Evolutionary conservation across 2,329 filamentous ascomycete genomes (phyloP).

Genomic region (Colletotrichum sublineola): DNA sequence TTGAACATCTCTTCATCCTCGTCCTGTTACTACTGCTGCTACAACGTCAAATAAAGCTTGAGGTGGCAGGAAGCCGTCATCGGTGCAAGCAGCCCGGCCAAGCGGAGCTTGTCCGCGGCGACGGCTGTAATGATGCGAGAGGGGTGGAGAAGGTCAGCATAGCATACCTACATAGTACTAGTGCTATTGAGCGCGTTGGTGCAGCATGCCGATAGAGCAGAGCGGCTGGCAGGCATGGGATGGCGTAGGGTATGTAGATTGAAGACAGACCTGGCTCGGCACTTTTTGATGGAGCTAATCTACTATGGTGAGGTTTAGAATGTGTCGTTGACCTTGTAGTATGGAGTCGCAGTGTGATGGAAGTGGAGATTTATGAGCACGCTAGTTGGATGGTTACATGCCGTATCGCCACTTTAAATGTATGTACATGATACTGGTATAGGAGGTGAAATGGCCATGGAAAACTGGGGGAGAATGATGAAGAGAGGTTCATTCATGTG

Average conservation of each 20-base stretch:
- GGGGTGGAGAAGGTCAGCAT: constrained; percentile 17
- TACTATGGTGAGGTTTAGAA: not conserved
- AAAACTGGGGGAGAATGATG: not conserved
- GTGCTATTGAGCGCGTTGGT: not conserved
- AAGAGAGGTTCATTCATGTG: not conserved
- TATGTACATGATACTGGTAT: not conserved
- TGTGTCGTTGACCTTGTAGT: constrained; percentile 17
- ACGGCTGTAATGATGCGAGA: constrained; percentile 4
- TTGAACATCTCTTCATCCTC: not conserved
- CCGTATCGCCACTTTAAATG: constrained; percentile 23
- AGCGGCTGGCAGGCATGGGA: constrained; percentile 16
- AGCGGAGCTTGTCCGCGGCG: not conserved
- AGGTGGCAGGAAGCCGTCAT: constrained; percentile 17
- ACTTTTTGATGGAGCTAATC: constrained; percentile 20
- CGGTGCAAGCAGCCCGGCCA: constrained; percentile 13
- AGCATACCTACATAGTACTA: not conserved
- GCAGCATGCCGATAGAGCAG: constrained; percentile 2
- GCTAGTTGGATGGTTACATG: constrained; percentile 26
- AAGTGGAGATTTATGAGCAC: constrained; percentile 9
- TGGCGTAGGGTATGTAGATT: not conserved
- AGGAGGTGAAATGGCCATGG: not conserved
- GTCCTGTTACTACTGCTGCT: constrained; percentile 7
- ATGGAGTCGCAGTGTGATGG: constrained; percentile 17
- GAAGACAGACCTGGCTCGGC: constrained; percentile 11
- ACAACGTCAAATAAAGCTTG: constrained; percentile 18